Percentiles rank a stretch among this genome's conserved stretches.
phyloP scores from a whole-genome alignment of 192 early-diverging fungal species.

The Umbelopsis isabellina region DNA sequence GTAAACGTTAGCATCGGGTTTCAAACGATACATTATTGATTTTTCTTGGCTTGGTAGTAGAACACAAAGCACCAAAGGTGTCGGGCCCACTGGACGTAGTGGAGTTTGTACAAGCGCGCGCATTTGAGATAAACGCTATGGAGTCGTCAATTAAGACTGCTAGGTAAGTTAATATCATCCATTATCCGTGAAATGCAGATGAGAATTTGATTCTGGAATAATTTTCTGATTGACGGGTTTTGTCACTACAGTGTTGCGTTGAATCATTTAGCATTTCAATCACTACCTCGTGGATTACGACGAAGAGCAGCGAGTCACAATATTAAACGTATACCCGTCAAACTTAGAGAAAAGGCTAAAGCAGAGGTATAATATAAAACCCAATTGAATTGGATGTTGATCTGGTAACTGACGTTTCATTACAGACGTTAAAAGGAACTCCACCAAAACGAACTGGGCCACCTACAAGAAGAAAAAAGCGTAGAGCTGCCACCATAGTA shows the following conservation, averaged over 20 bases:
- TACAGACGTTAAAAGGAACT: conserved; percentile 6
- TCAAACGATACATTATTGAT: background rate
- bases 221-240: conserved; percentile 18
- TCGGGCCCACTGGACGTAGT: conserved; percentile 29
- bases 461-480: conserved; percentile 41
- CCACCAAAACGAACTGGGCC: conserved; percentile 46
- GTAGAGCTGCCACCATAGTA: conserved; percentile 44
- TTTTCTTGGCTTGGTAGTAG: background rate
- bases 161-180: conserved; percentile 38
- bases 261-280: conserved; percentile 83
- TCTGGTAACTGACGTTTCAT: background rate
- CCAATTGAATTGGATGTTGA: background rate
- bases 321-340: conserved; percentile 86
- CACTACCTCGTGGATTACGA: conserved; percentile 86
- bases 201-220: background rate
- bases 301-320: conserved; percentile 96
- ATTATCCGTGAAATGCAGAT: background rate
- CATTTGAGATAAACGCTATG: conserved; percentile 87
- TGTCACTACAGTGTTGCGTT: conserved; percentile 42
- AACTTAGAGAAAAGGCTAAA: conserved; percentile 75
- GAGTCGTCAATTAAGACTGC: conserved; percentile 74
- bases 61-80: conserved; percentile 7
- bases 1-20: background rate
- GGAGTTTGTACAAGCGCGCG: conserved; percentile 60
- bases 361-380: conserved; percentile 55